These are phyloP conservation scores for Stenocarpella maydis DNA, from an alignment of 2,329 filamentous ascomycete genomes.

Conservation along the genomic window DNA sequence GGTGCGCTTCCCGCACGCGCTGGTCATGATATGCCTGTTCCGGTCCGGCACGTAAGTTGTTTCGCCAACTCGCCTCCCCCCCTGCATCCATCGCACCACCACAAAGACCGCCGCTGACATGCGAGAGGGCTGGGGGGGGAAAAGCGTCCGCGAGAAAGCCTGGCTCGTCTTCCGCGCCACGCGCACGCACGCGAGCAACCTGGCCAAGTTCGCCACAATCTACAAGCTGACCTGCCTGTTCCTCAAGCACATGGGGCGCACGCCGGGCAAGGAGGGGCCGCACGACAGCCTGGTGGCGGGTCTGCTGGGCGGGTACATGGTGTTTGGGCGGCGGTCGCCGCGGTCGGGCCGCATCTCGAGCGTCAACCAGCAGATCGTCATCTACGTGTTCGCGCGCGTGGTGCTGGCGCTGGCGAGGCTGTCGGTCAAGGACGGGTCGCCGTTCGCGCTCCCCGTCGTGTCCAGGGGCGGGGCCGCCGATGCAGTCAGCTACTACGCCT, in stretches of 20 bases:
- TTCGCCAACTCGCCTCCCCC: background rate
- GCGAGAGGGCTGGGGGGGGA: too few relatives aligned
- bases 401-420: constrained; percentile 84
- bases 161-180: constrained; percentile 85
- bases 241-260: constrained; percentile 69
- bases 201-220: constrained; percentile 88
- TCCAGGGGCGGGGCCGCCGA: constrained; percentile 55
- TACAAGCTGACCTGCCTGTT: constrained; percentile 87
- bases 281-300: constrained; percentile 90
- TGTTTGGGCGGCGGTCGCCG: constrained; percentile 76
- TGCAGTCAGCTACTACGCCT: constrained; percentile 75
- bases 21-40: constrained; percentile 98
- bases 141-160: constrained; percentile 76
- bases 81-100: background rate
- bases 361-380: constrained; percentile 95
- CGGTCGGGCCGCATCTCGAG: constrained; percentile 76
- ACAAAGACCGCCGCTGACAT: constrained; percentile 15
- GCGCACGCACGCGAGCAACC: constrained; percentile 87
- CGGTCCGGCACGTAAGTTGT: constrained; percentile 81
- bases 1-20: constrained; percentile 96
- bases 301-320: constrained; percentile 87
- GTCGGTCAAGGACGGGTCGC: constrained; percentile 70
- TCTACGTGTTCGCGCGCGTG: constrained; percentile 96
- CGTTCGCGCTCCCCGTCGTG: constrained; percentile 55
- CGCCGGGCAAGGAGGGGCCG: constrained; percentile 70